phyloP scores from a whole-genome alignment of 305 asterid species.

The Andrographis paniculata region DNA sequence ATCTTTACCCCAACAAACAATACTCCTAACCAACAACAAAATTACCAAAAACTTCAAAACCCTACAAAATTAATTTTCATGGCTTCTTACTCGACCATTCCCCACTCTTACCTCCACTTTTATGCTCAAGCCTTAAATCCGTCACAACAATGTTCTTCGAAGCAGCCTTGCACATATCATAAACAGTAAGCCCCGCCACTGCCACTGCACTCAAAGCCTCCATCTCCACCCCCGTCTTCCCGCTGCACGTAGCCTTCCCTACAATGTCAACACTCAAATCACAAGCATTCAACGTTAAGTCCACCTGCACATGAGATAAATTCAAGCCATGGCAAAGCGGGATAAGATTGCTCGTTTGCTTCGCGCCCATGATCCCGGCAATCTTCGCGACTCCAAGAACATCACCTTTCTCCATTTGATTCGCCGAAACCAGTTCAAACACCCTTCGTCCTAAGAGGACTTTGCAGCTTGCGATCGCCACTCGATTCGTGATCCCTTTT shows the following conservation, averaged over 20 bases:
- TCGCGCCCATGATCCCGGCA: constrained; percentile 76
- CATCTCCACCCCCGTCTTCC: constrained; percentile 91
- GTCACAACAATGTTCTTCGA: constrained; percentile 63
- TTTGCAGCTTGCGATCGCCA: constrained; percentile 76
- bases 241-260: constrained; percentile 48
- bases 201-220: constrained; percentile 79
- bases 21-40: no score
- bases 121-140: constrained; percentile 50
- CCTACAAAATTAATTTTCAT: no score
- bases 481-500: constrained; percentile 59
- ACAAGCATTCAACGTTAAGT: constrained; percentile 38
- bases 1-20: no score
- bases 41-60: no score
- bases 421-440: constrained; percentile 66
- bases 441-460: constrained; percentile 63
- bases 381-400: constrained; percentile 77
- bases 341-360: constrained; percentile 70
- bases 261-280: constrained; percentile 53
- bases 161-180: constrained; percentile 93
- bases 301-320: constrained; percentile 52
- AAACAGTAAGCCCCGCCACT: constrained; percentile 74
- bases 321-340: constrained; percentile 82
- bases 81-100: constrained; percentile 65
- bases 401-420: constrained; percentile 79
- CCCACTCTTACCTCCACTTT: constrained; percentile 85